phyloP scores from a whole-genome alignment of 2,329 filamentous ascomycete genomes.

The Pestalotiopsis sp. region DNA sequence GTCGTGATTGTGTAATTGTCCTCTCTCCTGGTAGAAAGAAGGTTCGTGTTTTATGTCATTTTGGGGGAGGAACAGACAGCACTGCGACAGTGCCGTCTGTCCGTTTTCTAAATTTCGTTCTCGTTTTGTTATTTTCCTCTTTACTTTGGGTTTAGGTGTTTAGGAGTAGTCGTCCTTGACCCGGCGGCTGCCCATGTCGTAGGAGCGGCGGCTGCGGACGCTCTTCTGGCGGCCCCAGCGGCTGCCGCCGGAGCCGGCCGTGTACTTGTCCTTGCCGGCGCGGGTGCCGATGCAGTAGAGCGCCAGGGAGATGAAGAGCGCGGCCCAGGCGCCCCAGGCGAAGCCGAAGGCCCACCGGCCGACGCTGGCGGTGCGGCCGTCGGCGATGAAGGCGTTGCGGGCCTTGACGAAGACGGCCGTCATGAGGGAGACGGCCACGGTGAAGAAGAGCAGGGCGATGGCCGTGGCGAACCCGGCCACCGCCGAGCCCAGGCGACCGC shows the following conservation, averaged over 20 bases:
- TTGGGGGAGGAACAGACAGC: too few species aligned
- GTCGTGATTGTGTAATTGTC: neutral
- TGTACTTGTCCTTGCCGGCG: constrained; percentile 40
- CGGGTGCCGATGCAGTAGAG: constrained; percentile 67
- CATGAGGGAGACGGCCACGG: constrained; percentile 69
- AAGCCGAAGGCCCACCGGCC: constrained; percentile 74
- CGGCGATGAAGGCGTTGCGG: constrained; percentile 62
- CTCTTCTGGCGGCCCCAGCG: constrained; percentile 49
- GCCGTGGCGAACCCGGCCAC: constrained; percentile 59
- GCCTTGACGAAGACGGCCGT: constrained; percentile 70
- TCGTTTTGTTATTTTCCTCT: neutral
- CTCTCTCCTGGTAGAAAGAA: neutral
- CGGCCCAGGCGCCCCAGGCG: constrained; percentile 70
- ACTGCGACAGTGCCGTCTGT: too few species aligned
- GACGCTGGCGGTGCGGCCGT: constrained; percentile 57
- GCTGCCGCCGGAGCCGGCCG: constrained; percentile 34
- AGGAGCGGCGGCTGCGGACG: constrained; percentile 53
- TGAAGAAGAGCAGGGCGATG: constrained; percentile 68
- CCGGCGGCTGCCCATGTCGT: constrained; percentile 55
- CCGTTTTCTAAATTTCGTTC: too few species aligned
- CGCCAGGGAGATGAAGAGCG: constrained; percentile 64
- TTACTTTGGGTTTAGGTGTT: neutral
- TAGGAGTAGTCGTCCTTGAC: constrained; percentile 72
- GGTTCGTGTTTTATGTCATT: too few species aligned
- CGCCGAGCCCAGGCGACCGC: constrained; percentile 68